phyloP scores from a whole-genome alignment of 2,329 filamentous ascomycete genomes.

The Hymenoscyphus scutula region DNA sequence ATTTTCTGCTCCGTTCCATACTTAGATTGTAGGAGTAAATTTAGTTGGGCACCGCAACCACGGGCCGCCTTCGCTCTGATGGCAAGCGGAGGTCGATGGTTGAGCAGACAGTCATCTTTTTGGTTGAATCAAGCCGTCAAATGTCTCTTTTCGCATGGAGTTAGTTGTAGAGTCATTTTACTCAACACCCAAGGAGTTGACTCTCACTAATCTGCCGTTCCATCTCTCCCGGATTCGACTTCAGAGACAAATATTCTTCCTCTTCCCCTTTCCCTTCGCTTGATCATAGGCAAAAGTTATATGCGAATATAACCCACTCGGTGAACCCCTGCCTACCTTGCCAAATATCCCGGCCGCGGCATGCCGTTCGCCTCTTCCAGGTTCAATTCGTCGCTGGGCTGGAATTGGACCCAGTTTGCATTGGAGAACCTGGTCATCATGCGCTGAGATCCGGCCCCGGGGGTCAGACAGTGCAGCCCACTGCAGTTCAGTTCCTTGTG shows the following conservation, averaged over 20 bases:
- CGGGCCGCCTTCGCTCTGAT: slow-evolving; percentile 2
- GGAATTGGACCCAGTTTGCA: not conserved
- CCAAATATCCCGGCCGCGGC: not conserved
- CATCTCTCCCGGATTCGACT: not conserved
- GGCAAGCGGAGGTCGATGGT: not conserved
- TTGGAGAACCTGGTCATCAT: slow-evolving; percentile 1
- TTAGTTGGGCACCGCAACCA: slow-evolving; percentile 1
- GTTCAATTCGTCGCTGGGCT: not conserved
- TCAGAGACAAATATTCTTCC: not conserved
- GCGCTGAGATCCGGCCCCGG: slow-evolving; percentile 1
- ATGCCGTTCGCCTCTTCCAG: not conserved
- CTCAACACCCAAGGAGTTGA: not conserved
- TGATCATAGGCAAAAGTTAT: not conserved
- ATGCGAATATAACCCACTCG: not conserved
- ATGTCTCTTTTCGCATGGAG: too few species aligned
- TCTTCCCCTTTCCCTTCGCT: not conserved
- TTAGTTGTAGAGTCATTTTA: too few species aligned
- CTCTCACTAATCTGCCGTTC: not conserved
- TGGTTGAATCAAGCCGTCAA: too few species aligned
- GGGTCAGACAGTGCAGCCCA: not conserved
- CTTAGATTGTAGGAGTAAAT: too few species aligned
- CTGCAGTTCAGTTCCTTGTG: too few species aligned
- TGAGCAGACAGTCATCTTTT: too few species aligned
- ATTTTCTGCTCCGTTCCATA: not conserved
- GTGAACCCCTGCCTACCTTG: not conserved